Percentiles rank a stretch among this genome's conserved stretches.
phyloP scores from a whole-genome alignment of 306 rosid species.

The Vigna mungo region DNA sequence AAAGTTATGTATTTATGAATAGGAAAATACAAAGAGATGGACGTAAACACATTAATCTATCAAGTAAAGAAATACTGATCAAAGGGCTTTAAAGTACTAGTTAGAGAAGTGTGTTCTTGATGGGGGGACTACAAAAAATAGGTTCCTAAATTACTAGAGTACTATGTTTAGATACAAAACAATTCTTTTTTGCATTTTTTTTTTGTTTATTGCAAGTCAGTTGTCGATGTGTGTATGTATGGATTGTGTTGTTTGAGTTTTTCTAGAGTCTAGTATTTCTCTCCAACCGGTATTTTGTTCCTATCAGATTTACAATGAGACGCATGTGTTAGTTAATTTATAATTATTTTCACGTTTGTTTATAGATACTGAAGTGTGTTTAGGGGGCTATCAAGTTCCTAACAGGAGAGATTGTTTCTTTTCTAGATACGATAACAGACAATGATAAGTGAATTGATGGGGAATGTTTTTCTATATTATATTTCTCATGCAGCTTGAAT shows the following conservation, averaged over 20 bases:
- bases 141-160: neutral
- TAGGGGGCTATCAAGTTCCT: slow-evolving; percentile 12
- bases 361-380: neutral
- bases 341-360: slow-evolving; percentile 4
- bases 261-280: neutral
- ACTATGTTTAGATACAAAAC: neutral
- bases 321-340: neutral
- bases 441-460: slow-evolving; percentile 14
- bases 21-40: too few relatives aligned
- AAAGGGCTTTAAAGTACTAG: too few relatives aligned
- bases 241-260: neutral
- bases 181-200: neutral
- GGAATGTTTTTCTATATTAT: slow-evolving; percentile 34
- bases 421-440: neutral
- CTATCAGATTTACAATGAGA: neutral
- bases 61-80: neutral
- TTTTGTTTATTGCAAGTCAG: neutral
- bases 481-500: slow-evolving; percentile 64
- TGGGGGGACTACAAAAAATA: neutral
- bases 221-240: neutral
- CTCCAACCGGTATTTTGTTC: neutral
- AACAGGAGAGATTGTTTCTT: neutral
- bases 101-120: neutral
- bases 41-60: too few relatives aligned
- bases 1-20: too few relatives aligned